These are phyloP conservation scores for Eleusine indica DNA, from an alignment of 176 grass and related monocot genomes.

Conservation along the genomic window DNA sequence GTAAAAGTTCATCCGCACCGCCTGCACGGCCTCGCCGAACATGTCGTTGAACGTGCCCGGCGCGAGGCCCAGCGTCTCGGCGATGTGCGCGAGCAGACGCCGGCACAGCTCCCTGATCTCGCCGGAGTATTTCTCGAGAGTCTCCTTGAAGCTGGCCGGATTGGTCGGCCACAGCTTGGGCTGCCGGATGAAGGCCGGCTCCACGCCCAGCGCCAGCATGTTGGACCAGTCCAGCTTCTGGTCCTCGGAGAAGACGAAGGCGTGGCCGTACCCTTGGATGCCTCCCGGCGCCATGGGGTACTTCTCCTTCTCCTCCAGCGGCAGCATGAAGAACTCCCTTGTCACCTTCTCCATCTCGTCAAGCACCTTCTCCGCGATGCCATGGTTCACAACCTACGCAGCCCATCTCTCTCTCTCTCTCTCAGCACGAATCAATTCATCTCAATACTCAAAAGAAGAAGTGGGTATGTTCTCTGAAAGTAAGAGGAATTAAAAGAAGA, in stretches of 20 bases:
- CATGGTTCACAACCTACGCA: constrained; percentile 79
- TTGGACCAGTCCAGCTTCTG: constrained; percentile 97
- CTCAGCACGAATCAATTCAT: not conserved
- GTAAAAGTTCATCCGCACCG: constrained; percentile 90
- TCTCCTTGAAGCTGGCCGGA: constrained; percentile 56
- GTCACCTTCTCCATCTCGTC: constrained; percentile 65
- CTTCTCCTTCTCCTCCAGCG: constrained; percentile 83
- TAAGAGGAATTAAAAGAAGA: too few relatives aligned
- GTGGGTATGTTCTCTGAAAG: too few relatives aligned
- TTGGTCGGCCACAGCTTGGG: constrained; percentile 74
- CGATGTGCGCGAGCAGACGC: constrained; percentile 49
- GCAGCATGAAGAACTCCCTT: constrained; percentile 88
- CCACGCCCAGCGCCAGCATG: constrained; percentile 87
- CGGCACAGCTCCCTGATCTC: constrained; percentile 62
- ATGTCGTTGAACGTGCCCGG: constrained; percentile 52
- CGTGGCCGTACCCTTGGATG: constrained; percentile 87
- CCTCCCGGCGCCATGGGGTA: constrained; percentile 77
- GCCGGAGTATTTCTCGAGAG: constrained; percentile 61
- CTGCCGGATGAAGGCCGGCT: constrained; percentile 60
- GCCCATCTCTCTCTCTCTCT: too few relatives aligned
- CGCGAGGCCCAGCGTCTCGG: constrained; percentile 55
- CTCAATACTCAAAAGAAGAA: not conserved
- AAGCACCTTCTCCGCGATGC: constrained; percentile 52
- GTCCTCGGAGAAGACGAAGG: constrained; percentile 90
- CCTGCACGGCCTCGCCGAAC: constrained; percentile 88